Evolutionary conservation across 75 land plant genomes (phyloP).

Genomic region (Pinus albicaulis): DNA sequence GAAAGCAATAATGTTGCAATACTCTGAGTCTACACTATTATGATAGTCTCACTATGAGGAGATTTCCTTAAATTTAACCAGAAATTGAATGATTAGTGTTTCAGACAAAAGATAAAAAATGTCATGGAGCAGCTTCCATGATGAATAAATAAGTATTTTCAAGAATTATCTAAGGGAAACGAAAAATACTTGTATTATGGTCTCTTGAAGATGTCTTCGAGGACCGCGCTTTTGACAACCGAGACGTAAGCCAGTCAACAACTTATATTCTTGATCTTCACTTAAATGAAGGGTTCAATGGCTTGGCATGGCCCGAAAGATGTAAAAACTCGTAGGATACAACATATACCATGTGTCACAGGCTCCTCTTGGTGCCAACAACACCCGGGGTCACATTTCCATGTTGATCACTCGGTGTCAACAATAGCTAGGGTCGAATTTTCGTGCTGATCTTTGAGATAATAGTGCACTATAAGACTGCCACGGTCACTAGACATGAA

Average conservation of each 20-base stretch:
- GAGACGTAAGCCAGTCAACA: constrained; percentile 67
- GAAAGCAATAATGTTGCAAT: background rate
- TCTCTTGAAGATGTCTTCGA: constrained; percentile 40
- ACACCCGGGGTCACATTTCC: constrained; percentile 55
- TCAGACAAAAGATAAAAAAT: background rate
- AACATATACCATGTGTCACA: constrained; percentile 67
- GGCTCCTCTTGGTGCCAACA: constrained; percentile 77
- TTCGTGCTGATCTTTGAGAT: constrained; percentile 43
- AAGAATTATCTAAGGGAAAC: constrained; percentile 12
- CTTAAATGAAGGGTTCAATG: constrained; percentile 51
- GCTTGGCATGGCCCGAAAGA: constrained; percentile 24
- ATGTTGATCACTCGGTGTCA: too few species aligned
- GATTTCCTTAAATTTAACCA: too few species aligned
- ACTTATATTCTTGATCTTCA: constrained; percentile 76
- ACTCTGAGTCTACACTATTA: background rate
- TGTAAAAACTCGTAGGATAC: constrained; percentile 21
- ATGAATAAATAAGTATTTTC: constrained; percentile 11
- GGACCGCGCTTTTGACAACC: constrained; percentile 53
- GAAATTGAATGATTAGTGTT: background rate
- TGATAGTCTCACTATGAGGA: too few species aligned
- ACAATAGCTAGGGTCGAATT: too few species aligned
- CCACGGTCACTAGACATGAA: constrained; percentile 55
- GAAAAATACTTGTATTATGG: constrained; percentile 17
- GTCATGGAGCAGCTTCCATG: background rate
- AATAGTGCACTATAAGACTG: constrained; percentile 62